Evolutionary conservation across 768 basidiomycete species (phyloP).

Genomic region (Filobasidium wieringae): DNA sequence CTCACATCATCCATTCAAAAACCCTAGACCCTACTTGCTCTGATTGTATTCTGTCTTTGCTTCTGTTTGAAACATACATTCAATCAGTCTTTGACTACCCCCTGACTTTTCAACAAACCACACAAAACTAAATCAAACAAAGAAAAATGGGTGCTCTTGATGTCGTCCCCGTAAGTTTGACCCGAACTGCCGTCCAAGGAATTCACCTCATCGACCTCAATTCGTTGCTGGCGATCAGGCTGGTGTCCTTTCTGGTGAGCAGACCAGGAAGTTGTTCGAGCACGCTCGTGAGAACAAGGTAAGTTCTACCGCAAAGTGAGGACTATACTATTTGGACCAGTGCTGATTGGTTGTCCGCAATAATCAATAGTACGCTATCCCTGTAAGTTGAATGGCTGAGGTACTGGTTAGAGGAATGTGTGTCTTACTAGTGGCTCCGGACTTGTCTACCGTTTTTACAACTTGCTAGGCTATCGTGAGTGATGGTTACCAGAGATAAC

Average conservation of each 20-base stretch:
- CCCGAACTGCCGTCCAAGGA: constrained; percentile 2
- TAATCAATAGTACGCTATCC: constrained; percentile 17
- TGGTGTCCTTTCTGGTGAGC: constrained; percentile 89
- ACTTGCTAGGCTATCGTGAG: constrained; percentile 38
- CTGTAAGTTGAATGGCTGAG: neutral
- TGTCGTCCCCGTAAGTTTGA: constrained; percentile 38
- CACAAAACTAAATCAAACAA: neutral
- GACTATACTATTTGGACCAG: constrained; percentile 10
- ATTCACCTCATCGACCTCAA: neutral
- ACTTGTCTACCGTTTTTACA: neutral
- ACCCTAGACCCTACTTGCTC: neutral
- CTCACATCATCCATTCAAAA: neutral
- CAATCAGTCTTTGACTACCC: neutral
- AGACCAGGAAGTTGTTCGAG: constrained; percentile 88
- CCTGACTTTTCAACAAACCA: neutral
- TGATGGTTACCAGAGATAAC: constrained; percentile 24
- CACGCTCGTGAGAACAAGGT: constrained; percentile 85
- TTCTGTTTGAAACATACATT: too few species aligned
- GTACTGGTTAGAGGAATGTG: neutral
- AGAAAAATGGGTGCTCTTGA: constrained; percentile 38
- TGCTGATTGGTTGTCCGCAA: too few species aligned
- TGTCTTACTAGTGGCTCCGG: too few species aligned
- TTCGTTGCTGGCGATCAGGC: constrained; percentile 45
- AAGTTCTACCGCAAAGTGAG: too few species aligned
- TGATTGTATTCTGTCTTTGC: neutral